A percentile compares a stretch with the other conserved stretches of the same genome.
Conservation (phyloP, 176 grass and related monocot species). For the Sorghum bicolor region DNA sequence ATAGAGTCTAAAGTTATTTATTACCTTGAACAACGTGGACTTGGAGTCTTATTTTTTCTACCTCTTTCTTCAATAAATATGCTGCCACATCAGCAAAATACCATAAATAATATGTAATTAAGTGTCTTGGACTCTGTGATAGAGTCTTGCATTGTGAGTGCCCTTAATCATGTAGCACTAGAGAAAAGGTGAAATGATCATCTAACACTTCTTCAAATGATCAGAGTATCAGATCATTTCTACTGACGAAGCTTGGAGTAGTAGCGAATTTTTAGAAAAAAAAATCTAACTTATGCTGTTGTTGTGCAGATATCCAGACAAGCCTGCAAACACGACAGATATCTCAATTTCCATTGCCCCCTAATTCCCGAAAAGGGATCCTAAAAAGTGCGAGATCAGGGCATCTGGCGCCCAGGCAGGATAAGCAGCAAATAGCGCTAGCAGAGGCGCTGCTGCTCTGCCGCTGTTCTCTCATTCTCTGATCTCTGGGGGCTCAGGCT, state of each 20-base stretch:
- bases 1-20: too few relatives aligned
- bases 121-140: too few relatives aligned
- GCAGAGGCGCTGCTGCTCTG: slow-evolving; percentile 12
- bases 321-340: slow-evolving; percentile 8
- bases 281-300: not conserved
- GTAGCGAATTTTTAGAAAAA: not conserved
- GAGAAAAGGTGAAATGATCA: not conserved
- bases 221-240: not conserved
- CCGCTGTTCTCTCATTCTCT: not conserved
- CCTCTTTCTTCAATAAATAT: too few relatives aligned
- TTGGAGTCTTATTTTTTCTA: too few relatives aligned
- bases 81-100: too few relatives aligned
- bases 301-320: not conserved
- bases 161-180: not conserved
- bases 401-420: not conserved
- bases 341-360: slow-evolving; percentile 30
- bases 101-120: too few relatives aligned
- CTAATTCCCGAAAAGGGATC: slow-evolving; percentile 53
- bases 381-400: slow-evolving; percentile 37
- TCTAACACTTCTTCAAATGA: not conserved
- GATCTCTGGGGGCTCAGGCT: slow-evolving; percentile 16
- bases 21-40: too few relatives aligned
- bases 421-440: slow-evolving; percentile 19
- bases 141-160: too few relatives aligned
- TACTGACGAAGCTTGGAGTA: not conserved